Conservation (phyloP, 345 rosid species). For the Murraya paniculata region DNA sequence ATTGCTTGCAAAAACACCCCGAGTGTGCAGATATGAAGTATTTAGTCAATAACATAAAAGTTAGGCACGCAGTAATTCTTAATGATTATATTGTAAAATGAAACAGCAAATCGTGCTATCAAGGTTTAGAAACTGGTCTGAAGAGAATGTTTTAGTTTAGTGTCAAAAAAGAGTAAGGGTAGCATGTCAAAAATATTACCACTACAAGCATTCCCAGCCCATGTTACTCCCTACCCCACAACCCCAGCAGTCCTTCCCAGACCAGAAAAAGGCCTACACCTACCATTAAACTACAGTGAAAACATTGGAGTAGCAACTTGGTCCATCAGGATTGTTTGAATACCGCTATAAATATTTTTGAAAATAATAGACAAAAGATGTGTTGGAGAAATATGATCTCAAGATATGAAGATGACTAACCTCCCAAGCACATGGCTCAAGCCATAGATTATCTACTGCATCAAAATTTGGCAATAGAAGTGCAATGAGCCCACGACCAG, state of each 20-base stretch:
- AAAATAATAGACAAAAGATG: background rate
- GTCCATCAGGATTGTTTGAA: background rate
- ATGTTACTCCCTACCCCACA: background rate
- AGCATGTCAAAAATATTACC: background rate
- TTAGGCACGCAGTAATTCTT: background rate
- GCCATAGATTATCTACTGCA: slow-evolving; percentile 81
- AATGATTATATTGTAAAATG: background rate
- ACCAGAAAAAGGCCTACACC: background rate
- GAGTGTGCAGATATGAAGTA: background rate
- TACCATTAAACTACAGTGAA: background rate
- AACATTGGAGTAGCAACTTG: background rate
- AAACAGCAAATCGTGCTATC: background rate
- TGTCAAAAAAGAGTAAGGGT: background rate
- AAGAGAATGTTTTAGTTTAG: background rate
- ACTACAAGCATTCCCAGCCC: background rate
- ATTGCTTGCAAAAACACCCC: background rate
- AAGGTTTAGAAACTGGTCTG: background rate
- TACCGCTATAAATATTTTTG: background rate
- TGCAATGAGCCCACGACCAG: slow-evolving; percentile 87
- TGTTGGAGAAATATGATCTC: background rate
- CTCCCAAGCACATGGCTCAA: slow-evolving; percentile 95
- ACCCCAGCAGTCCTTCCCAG: background rate
- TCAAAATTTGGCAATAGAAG: slow-evolving; percentile 81
- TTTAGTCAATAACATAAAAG: background rate
- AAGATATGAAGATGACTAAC: slow-evolving; percentile 26